phyloP scores from a whole-genome alignment of 495 filamentous ascomycete species.

The Beverwykella pulmonaria region DNA sequence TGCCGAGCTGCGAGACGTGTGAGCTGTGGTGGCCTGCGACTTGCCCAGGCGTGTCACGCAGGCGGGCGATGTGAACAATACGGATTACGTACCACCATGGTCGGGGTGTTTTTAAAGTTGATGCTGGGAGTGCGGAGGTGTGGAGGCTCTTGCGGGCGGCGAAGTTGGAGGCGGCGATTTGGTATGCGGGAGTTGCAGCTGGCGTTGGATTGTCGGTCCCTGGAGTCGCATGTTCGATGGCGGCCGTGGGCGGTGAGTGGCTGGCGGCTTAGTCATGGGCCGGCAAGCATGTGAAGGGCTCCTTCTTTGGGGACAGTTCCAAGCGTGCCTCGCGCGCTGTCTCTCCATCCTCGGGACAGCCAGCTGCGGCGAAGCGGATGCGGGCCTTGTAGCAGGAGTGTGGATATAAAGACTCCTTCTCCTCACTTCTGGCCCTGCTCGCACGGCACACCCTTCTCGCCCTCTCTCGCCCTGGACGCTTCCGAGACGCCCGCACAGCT shows the following conservation, averaged over 20 bases:
- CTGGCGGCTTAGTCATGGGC: constrained; percentile 1
- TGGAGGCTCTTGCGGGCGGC: background rate
- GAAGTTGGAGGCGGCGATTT: background rate
- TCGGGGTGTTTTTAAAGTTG: constrained; percentile 7
- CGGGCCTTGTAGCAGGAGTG: constrained; percentile 14
- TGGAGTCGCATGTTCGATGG: background rate
- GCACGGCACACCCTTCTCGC: background rate
- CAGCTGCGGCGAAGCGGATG: constrained; percentile 18
- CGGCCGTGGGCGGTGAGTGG: background rate
- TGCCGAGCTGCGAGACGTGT: constrained; percentile 70
- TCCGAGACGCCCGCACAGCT: background rate
- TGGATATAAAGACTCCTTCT: background rate
- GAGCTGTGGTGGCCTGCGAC: constrained; percentile 16
- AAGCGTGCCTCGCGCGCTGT: too few species aligned
- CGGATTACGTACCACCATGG: constrained; percentile 43
- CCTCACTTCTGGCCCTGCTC: background rate
- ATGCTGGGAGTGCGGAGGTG: constrained; percentile 5
- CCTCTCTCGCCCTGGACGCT: background rate
- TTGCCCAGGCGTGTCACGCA: background rate
- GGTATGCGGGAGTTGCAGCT: background rate
- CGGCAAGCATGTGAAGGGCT: background rate
- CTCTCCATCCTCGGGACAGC: constrained; percentile 16
- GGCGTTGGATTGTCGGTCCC: background rate
- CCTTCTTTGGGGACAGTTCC: constrained; percentile 1
- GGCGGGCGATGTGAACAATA: constrained; percentile 16